Evolutionary conservation across 768 basidiomycete genomes (phyloP), one percentile per base, ranked within the genome.

Genomic region (Pleurotus salmoneostramineus): DNA sequence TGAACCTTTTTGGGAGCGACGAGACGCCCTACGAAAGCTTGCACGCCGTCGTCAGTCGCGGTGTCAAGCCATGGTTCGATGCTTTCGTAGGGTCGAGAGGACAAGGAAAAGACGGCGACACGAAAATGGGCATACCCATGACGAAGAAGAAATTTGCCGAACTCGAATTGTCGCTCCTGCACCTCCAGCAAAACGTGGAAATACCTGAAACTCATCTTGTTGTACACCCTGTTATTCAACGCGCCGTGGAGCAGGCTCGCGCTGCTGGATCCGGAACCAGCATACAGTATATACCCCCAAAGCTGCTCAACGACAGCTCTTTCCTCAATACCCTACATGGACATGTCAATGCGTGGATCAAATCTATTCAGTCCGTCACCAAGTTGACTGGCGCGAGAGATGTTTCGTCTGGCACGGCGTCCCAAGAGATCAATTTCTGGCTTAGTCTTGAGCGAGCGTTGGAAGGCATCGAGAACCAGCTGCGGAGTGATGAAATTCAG

Each of bases 131-230:
- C 79, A 98, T 99, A 58, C 97, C 97, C 3, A 93, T 97, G 82
- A 95, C 96, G 47, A 98, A 98, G 83, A 95, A 95, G 79, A 98
- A 98, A 74, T 98, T 98, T 67, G 96, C 97, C 6, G 97, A 99
- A 65, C 86, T 98, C 56, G 96, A 99, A 71, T 74, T 98, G 7
- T 95, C 93, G 2, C 76, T 98, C 12, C 77, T 98, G 1, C 97
- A 99, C 69, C 81, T 98, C 4, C 96, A 98, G 67, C 97, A 98
- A 72, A 99, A 99, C 64, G 96, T 98, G 61, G 97, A 99, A 75
- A 98, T 98, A 55, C 97, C 97, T 0, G 94, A 98, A 71, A 96
- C 94, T 3, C 89, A 94, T 64, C 85, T 98, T 33, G 78, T 91
- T 62, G 91, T 98, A 54, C 95, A 98, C 67, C 94, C 94, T 37